A percentile compares a stretch with the other conserved stretches of the same genome.
phyloP scores from a whole-genome alignment of 2,329 filamentous ascomycete genomes.

The Acarospora socialis region DNA sequence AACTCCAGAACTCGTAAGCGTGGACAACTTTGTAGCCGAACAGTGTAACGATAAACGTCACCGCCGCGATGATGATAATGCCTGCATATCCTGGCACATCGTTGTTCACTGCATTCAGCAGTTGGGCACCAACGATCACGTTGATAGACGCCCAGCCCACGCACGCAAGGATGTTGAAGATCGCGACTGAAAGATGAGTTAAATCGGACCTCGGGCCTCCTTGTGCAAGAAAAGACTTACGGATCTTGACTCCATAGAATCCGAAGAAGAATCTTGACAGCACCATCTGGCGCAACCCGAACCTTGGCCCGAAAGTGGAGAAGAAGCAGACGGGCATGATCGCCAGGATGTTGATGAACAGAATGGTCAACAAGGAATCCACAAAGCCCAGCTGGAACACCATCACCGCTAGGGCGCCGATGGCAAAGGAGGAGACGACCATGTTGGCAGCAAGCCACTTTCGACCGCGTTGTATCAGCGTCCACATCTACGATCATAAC shows the following conservation, averaged over 20 bases:
- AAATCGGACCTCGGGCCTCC: neutral
- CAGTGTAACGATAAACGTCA: conserved; percentile 54
- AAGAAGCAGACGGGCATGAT: conserved; percentile 61
- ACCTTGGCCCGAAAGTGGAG: conserved; percentile 59
- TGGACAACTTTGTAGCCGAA: conserved; percentile 68
- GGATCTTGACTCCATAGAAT: conserved; percentile 53
- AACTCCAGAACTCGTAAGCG: conserved; percentile 60
- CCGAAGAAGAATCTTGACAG: conserved; percentile 67
- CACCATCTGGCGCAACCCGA: conserved; percentile 67
- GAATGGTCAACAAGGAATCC: conserved; percentile 55
- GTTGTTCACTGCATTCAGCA: conserved; percentile 58
- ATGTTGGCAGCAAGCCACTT: conserved; percentile 68
- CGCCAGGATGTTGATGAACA: conserved; percentile 66
- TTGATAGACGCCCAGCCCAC: conserved; percentile 67
- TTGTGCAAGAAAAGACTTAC: conserved; percentile 28
- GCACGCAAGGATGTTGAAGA: conserved; percentile 57
- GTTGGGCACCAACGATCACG: conserved; percentile 63
- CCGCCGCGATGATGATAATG: conserved; percentile 56
- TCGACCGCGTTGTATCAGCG: conserved; percentile 15
- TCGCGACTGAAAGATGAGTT: conserved; percentile 38
- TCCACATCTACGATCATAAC: conserved; percentile 2
- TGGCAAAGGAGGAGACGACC: conserved; percentile 62
- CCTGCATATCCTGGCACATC: conserved; percentile 58
- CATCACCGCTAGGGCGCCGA: conserved; percentile 55
- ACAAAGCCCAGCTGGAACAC: conserved; percentile 58